phyloP scores from a whole-genome alignment of 306 rosid genomes.

The Hippophae rhamnoides region DNA sequence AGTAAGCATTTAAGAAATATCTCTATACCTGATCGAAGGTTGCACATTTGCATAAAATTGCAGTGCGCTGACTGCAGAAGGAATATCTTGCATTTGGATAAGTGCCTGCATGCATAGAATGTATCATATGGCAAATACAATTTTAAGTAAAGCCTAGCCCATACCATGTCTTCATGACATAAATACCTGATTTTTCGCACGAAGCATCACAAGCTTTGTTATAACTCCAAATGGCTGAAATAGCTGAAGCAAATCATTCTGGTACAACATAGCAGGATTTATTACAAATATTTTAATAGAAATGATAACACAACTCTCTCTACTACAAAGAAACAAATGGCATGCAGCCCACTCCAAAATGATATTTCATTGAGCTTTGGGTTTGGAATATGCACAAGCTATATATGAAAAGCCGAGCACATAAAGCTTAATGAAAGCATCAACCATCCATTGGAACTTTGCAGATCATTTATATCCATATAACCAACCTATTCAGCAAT shows the following conservation, averaged over 20 bases:
- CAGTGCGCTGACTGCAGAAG: constrained; percentile 75
- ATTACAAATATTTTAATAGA: not conserved
- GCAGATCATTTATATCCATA: no score
- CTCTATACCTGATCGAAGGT: constrained; percentile 73
- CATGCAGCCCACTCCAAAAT: no score
- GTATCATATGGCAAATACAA: constrained; percentile 6
- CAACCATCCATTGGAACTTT: no score
- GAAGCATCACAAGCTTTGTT: constrained; percentile 98
- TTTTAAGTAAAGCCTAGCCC: constrained; percentile 3
- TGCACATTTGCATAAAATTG: constrained; percentile 79
- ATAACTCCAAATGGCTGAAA: constrained; percentile 97
- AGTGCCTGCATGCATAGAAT: constrained; percentile 57
- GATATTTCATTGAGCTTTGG: no score
- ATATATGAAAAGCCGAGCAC: no score
- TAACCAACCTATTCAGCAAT: no score
- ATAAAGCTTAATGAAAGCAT: no score
- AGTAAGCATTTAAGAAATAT: not conserved
- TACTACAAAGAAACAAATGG: no score
- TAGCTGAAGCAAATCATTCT: constrained; percentile 97
- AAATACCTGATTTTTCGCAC: constrained; percentile 94
- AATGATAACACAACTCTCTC: no score
- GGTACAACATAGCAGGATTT: constrained; percentile 17
- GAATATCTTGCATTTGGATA: constrained; percentile 90
- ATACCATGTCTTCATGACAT: constrained; percentile 10
- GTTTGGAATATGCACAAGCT: no score